These are phyloP conservation scores for Saturnispora galanensis DNA, from an alignment of 805 yeast genomes.

Conservation along the genomic window DNA sequence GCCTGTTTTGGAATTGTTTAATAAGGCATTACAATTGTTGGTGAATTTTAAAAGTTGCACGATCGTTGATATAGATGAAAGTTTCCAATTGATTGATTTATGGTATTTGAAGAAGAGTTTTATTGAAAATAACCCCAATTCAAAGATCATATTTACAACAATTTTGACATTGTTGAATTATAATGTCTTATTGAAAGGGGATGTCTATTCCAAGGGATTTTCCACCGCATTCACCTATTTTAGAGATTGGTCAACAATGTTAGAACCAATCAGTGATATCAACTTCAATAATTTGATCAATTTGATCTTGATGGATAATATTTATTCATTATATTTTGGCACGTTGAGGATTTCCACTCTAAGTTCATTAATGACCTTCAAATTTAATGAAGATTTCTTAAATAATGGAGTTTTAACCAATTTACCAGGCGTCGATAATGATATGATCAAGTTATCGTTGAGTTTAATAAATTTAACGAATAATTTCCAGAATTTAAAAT, in stretches of 20 bases:
- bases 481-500: slow-evolving; percentile 12
- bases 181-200: slow-evolving; percentile 49
- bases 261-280: slow-evolving; percentile 20
- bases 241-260: slow-evolving; percentile 46
- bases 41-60: slow-evolving; percentile 20
- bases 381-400: slow-evolving; percentile 14
- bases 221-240: slow-evolving; percentile 44
- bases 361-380: slow-evolving; percentile 13
- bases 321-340: slow-evolving; percentile 46
- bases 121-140: slow-evolving; percentile 21
- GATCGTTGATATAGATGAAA: slow-evolving; percentile 26
- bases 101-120: slow-evolving; percentile 29
- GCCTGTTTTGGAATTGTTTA: slow-evolving; percentile 32
- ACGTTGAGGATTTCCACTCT: slow-evolving; percentile 21
- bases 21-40: slow-evolving; percentile 29
- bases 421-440: slow-evolving; percentile 8
- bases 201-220: slow-evolving; percentile 47
- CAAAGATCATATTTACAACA: slow-evolving; percentile 27
- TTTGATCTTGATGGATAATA: slow-evolving; percentile 39
- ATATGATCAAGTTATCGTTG: slow-evolving; percentile 21
- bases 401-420: slow-evolving; percentile 9
- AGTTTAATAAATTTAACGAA: slow-evolving; percentile 17
- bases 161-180: slow-evolving; percentile 42
- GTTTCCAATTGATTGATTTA: slow-evolving; percentile 28
- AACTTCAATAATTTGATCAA: slow-evolving; percentile 33